phyloP scores from a whole-genome alignment of 805 yeast species.

The Teunomyces stri region DNA sequence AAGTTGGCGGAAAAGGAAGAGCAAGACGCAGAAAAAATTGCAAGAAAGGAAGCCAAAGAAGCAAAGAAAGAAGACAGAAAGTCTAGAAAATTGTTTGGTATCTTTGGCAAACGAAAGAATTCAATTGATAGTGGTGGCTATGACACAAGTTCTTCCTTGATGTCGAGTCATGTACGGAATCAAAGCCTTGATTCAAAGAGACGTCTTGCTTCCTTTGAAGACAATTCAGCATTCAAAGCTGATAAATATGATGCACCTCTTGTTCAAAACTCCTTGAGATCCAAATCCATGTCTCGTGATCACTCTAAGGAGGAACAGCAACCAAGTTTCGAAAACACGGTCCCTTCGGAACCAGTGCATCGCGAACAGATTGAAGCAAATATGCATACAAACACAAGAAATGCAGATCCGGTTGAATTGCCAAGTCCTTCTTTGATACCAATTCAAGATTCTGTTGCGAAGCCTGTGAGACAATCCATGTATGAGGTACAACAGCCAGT shows the following conservation, averaged over 20 bases:
- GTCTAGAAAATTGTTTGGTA: constrained; percentile 1
- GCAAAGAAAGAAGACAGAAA: constrained; percentile 2
- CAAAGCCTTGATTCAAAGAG: constrained; percentile 1
- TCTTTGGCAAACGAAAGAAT: constrained; percentile 7
- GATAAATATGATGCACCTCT: background rate
- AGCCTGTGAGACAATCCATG: background rate
- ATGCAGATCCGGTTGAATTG: background rate
- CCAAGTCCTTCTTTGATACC: background rate
- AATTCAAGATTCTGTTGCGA: background rate
- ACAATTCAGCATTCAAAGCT: background rate
- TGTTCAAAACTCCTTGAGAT: background rate
- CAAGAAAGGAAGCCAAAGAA: constrained; percentile 6
- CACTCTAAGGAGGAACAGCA: background rate
- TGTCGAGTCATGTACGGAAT: background rate
- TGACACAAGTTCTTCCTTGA: constrained; percentile 1
- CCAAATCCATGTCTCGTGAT: background rate
- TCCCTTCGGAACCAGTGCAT: background rate
- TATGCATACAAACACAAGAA: background rate
- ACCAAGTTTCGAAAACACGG: background rate
- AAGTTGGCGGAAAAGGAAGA: constrained; percentile 12
- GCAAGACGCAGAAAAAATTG: constrained; percentile 10
- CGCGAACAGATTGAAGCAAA: background rate
- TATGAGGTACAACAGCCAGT: background rate
- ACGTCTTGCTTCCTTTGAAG: background rate
- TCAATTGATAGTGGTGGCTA: background rate